Percentiles rank a stretch among this genome's conserved stretches.
phyloP scores from a whole-genome alignment of 2,329 filamentous ascomycete species.

The Clonostachys sp. region DNA sequence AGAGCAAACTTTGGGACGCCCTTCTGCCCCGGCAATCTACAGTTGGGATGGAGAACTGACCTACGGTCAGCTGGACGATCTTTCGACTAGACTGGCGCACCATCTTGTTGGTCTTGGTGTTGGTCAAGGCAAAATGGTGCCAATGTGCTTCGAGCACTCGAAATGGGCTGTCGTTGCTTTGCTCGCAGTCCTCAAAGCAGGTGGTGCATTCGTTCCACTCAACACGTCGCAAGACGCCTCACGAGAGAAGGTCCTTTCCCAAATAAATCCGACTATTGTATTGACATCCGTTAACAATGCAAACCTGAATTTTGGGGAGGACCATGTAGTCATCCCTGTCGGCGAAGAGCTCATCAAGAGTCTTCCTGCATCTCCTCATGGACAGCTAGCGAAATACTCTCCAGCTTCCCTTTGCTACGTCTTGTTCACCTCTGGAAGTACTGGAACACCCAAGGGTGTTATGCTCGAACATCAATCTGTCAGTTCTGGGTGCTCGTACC shows the following conservation, averaged over 20 bases:
- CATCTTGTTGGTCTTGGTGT: constrained; percentile 10
- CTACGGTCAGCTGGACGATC: constrained; percentile 11
- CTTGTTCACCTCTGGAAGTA: constrained; percentile 7
- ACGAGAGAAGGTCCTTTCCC: too few relatives aligned
- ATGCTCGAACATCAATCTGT: constrained; percentile 9
- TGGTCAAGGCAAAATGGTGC: constrained; percentile 13
- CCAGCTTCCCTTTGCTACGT: constrained; percentile 4
- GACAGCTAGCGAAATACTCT: too few relatives aligned
- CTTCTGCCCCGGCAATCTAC: constrained; percentile 15
- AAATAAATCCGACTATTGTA: too few relatives aligned
- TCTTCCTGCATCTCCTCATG: too few relatives aligned
- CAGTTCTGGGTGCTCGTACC: constrained; percentile 4
- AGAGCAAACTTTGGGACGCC: constrained; percentile 4
- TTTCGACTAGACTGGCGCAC: constrained; percentile 5
- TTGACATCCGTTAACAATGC: too few relatives aligned
- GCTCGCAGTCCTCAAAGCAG: constrained; percentile 24
- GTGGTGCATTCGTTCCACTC: constrained; percentile 19
- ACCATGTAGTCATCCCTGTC: too few relatives aligned
- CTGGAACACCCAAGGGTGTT: constrained; percentile 14
- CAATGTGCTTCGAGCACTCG: constrained; percentile 29
- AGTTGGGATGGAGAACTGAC: constrained; percentile 15
- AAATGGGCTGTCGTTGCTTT: constrained; percentile 22
- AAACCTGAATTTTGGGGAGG: too few relatives aligned
- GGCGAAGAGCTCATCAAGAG: too few relatives aligned
- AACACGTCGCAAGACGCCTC: constrained; percentile 9